These are phyloP conservation scores for Nitzschia palea DNA, from an alignment of 108 stramenopile genomes.

Conservation along the genomic window DNA sequence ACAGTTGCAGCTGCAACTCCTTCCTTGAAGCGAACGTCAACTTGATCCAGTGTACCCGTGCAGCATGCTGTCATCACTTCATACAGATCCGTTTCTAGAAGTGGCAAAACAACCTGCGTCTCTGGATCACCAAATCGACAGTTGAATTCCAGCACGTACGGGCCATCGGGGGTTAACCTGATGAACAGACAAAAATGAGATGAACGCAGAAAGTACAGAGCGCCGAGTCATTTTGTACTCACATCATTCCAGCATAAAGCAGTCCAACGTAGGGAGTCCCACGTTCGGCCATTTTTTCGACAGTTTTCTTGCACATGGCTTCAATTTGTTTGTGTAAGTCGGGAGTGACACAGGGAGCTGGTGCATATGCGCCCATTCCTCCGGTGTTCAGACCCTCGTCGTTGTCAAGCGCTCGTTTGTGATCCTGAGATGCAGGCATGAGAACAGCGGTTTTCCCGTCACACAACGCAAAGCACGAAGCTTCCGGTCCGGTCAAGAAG, in stretches of 20 bases:
- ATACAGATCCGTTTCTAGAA: slow-evolving; percentile 92
- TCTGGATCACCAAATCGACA: slow-evolving; percentile 99
- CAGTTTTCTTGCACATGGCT: slow-evolving; percentile 90
- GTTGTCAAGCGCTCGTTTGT: slow-evolving; percentile 97
- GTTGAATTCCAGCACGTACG: slow-evolving; percentile 97
- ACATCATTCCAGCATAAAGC: slow-evolving; percentile 99
- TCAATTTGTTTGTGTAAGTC: slow-evolving; percentile 85
- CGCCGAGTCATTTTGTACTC: slow-evolving; percentile 29
- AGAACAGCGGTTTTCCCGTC: slow-evolving; percentile 92
- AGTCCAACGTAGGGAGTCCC: slow-evolving; percentile 97
- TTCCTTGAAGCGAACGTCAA: slow-evolving; percentile 86
- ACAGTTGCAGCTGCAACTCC: slow-evolving; percentile 87
- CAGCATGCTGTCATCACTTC: slow-evolving; percentile 94
- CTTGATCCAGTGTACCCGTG: slow-evolving; percentile 76
- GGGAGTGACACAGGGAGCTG: slow-evolving; percentile 94
- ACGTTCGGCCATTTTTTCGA: slow-evolving; percentile 93
- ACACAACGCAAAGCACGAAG: slow-evolving; percentile 94
- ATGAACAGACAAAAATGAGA: not conserved
- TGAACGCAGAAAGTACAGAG: not conserved
- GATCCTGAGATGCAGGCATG: slow-evolving; percentile 97
- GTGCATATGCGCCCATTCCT: slow-evolving; percentile 99
- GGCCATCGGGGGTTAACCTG: slow-evolving; percentile 86
- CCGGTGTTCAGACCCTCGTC: slow-evolving; percentile 98
- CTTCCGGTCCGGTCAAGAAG: slow-evolving; percentile 97
- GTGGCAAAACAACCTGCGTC: slow-evolving; percentile 97